Evolutionary conservation across 2,329 filamentous ascomycete genomes (phyloP).

Genomic region (Monilinia vaccinii-corymbosi): DNA sequence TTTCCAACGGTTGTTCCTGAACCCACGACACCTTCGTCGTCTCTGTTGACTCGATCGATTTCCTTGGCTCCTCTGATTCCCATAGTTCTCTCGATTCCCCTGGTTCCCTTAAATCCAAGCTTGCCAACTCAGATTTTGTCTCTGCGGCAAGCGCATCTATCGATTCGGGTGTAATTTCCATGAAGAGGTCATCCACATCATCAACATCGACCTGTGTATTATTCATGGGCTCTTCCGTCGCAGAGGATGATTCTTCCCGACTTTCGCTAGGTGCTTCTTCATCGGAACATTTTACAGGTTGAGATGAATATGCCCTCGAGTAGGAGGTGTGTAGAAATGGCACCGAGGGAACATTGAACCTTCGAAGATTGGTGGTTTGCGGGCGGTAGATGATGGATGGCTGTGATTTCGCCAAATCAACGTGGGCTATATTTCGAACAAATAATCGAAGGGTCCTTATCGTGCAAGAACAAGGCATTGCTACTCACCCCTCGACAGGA

Average conservation of each 20-base stretch:
- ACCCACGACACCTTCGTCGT: background rate
- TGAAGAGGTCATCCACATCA: slow-evolving; percentile 15
- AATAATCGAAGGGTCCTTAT: slow-evolving; percentile 24
- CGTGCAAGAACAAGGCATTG: slow-evolving; percentile 26
- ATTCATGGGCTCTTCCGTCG: background rate
- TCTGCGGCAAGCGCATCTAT: slow-evolving; percentile 29
- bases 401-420: slow-evolving; percentile 20
- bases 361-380: slow-evolving; percentile 1
- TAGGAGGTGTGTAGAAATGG: background rate
- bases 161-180: slow-evolving; percentile 31
- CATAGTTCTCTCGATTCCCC: background rate
- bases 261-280: background rate
- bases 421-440: slow-evolving; percentile 25
- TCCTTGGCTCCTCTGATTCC: background rate
- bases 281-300: background rate
- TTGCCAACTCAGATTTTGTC: background rate
- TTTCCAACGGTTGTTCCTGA: background rate
- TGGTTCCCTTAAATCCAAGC: background rate
- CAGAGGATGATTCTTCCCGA: background rate
- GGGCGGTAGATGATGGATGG: background rate
- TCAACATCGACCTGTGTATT: background rate
- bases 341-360: background rate
- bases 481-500: slow-evolving; percentile 8
- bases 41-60: background rate
- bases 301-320: background rate